Conservation (phyloP, 78 protist species). For the Monocercomonoides exilis region DNA sequence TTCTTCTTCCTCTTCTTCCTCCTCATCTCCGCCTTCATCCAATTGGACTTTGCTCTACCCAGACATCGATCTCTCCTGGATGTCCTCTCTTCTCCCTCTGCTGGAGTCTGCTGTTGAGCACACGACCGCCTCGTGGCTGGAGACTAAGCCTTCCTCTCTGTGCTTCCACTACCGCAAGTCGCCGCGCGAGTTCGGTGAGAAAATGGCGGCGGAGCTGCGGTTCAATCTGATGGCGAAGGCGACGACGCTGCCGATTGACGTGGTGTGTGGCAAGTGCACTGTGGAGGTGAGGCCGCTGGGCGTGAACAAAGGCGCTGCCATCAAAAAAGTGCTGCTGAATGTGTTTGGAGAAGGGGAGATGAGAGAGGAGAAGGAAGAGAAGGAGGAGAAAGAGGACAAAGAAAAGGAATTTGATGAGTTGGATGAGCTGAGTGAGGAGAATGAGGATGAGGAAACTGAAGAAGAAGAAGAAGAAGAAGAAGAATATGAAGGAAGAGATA, state of each 20-base stretch:
- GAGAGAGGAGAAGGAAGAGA: background rate
- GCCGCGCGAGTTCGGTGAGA: slow-evolving; percentile 16
- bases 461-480: too few relatives aligned
- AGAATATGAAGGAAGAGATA: too few relatives aligned
- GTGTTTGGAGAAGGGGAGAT: too few relatives aligned
- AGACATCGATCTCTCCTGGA: slow-evolving; percentile 1
- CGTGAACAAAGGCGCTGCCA: slow-evolving; percentile 9
- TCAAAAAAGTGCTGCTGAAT: background rate
- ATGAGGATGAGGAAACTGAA: too few relatives aligned
- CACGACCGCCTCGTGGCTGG: slow-evolving; percentile 16
- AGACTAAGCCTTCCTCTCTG: slow-evolving; percentile 20
- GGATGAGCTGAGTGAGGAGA: too few relatives aligned
- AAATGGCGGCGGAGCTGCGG: slow-evolving; percentile 1
- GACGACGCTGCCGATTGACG: background rate
- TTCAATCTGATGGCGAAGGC: background rate
- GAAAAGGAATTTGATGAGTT: too few relatives aligned
- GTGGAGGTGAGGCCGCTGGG: slow-evolving; percentile 20
- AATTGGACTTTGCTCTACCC: background rate
- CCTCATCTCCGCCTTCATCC: too few relatives aligned
- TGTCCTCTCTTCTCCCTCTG: background rate
- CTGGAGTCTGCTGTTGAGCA: background rate
- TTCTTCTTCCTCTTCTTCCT: too few relatives aligned
- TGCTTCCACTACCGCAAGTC: slow-evolving; percentile 34
- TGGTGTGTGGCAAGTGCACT: slow-evolving; percentile 1
- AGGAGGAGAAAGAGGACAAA: background rate